Conservation (phyloP, 2,329 filamentous ascomycete genomes). For the Triangularia verruculosa region DNA sequence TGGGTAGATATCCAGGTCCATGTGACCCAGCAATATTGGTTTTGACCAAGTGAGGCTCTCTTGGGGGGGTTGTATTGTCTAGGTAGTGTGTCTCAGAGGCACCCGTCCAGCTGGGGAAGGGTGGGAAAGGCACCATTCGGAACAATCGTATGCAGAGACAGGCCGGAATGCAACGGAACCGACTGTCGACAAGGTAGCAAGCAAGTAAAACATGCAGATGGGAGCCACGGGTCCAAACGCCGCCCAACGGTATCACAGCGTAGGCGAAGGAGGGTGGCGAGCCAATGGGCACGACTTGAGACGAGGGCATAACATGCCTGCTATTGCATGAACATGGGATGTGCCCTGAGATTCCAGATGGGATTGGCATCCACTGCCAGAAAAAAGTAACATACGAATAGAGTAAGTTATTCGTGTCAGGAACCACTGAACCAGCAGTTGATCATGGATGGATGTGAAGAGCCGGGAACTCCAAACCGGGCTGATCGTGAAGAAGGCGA, state of each 20-base stretch:
- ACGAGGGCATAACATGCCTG: not conserved
- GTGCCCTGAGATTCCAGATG: not conserved
- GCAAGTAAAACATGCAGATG: slow-evolving; percentile 6
- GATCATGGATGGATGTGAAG: not conserved
- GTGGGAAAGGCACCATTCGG: not conserved
- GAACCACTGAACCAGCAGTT: not conserved
- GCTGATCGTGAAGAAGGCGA: not conserved
- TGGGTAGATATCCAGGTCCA: slow-evolving; percentile 10
- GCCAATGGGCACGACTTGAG: not conserved
- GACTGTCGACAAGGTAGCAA: slow-evolving; percentile 1
- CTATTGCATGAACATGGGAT: not conserved
- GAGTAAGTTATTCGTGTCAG: not conserved
- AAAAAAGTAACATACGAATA: not conserved
- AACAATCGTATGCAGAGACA: slow-evolving; percentile 7
- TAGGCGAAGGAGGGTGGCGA: not conserved
- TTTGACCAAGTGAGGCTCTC: slow-evolving; percentile 19
- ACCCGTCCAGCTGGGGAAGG: not conserved
- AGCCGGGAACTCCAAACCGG: slow-evolving; percentile 6
- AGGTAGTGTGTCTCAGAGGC: not conserved
- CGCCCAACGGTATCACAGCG: not conserved
- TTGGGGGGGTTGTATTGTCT: slow-evolving; percentile 10
- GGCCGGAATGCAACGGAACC: slow-evolving; percentile 13
- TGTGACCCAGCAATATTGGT: slow-evolving; percentile 14
- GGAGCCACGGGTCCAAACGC: not conserved
- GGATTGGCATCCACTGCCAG: not conserved